phyloP scores from a whole-genome alignment of 106 monocot genomes.

The Chionographis japonica region DNA sequence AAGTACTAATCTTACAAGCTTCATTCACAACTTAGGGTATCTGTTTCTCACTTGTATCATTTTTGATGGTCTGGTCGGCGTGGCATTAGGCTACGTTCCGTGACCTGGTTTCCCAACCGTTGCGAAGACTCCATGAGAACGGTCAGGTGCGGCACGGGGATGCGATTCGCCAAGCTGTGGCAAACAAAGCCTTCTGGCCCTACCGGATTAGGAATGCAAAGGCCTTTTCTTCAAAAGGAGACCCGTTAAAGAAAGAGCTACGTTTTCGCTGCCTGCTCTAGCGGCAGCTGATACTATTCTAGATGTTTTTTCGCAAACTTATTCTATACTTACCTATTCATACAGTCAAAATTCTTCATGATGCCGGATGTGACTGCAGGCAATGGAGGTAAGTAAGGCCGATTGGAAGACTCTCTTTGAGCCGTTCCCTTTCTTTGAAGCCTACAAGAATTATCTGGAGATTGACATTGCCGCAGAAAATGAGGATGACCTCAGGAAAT shows the following conservation, averaged over 20 bases:
- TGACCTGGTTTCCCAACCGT: constrained; percentile 11
- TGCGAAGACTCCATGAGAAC: constrained; percentile 15
- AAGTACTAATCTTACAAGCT: too few relatives aligned
- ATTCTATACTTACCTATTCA: neutral
- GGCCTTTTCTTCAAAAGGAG: too few relatives aligned
- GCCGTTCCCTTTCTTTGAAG: constrained; percentile 85
- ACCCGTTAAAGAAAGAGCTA: too few relatives aligned
- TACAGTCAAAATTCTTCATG: neutral
- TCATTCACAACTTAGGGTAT: too few relatives aligned
- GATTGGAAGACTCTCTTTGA: constrained; percentile 79
- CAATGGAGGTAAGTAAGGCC: constrained; percentile 65
- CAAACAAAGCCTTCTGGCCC: neutral
- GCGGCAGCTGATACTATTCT: neutral
- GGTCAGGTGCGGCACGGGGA: constrained; percentile 10
- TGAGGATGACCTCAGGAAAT: constrained; percentile 80
- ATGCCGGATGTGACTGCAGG: constrained; percentile 24
- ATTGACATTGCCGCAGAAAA: constrained; percentile 79
- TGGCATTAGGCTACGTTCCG: constrained; percentile 15
- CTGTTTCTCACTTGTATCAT: neutral
- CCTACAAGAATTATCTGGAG: constrained; percentile 82
- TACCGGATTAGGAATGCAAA: too few relatives aligned
- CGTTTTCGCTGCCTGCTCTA: too few relatives aligned
- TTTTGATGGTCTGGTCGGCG: constrained; percentile 1
- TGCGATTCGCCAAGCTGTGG: constrained; percentile 7
- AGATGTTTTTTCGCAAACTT: neutral